Base-by-base conservation (phyloP, 2,329 filamentous ascomycete species). In the Venturia asperata region DNA sequence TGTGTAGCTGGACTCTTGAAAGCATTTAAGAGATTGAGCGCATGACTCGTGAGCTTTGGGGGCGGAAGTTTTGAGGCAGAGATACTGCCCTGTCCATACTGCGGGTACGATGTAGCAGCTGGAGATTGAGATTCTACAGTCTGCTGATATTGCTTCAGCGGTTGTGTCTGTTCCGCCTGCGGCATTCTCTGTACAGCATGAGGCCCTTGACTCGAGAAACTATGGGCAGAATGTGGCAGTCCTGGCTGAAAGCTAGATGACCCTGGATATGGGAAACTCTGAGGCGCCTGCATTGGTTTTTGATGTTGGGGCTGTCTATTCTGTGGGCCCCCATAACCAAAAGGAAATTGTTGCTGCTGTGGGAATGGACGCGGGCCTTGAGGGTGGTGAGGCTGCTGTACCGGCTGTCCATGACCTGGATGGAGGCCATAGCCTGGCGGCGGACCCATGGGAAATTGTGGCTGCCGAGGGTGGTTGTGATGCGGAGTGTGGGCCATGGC, bases 21-120 rank as follows among this genome's bases (percentile, higher is more conserved):
- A 1, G 82, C 79, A 69, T 82, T 83, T 61, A 88, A 74, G 42
- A 87, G 72, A n/a, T 79, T 79, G 66, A 83, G 76, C 1, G 83
- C 79, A 71, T 87, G 84, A 15, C 79, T 79, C 43, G 78, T 86
- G 41, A 87, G 78, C 67, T 81, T 83, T 7, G 84, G 83, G 47
- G 81, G 78, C 19, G 85, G 85, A 30, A 87, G 71, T 63, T 83
- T 82, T 69, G 84, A 73, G 5, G 85, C 82, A 42, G 82, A 79
- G 39, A 82, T 37, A 37, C 17, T 37, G 24, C 27, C 21, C 13
- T 64, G 63, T 37, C 21, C 42, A 45, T 56, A 64, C 24, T 58
- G 47, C 15, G 63, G 49, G 42, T 43, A 63, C 34, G 72, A 72
- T n/a, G 75, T 75, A 42, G 75, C 73, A 71, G n/a, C n/a, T n/a